A percentile compares a stretch with the other conserved stretches of the same genome.
Evolutionary conservation across 176 grass and related monocot species (phyloP).

Genomic region (Avena eriantha): DNA sequence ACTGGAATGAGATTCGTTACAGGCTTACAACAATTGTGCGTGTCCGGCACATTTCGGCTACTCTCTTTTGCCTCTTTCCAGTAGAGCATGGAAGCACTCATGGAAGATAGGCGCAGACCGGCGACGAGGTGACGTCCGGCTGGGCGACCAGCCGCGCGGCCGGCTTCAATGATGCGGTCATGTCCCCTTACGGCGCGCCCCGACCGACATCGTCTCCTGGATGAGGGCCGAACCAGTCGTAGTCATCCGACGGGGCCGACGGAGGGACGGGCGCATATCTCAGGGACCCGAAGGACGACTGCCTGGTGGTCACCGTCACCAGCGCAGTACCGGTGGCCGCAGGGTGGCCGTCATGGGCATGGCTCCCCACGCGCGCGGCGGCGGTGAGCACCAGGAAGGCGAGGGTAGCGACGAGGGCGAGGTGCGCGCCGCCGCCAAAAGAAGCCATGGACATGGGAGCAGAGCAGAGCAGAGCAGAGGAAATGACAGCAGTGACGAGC

Average conservation of each 20-base stretch:
- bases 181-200: not conserved
- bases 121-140: too few species aligned
- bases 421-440: not conserved
- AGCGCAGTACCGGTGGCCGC: not conserved
- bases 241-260: slow-evolving; percentile 25
- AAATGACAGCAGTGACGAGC: too few species aligned
- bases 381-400: slow-evolving; percentile 20
- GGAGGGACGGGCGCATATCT: not conserved
- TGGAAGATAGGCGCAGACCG: not conserved
- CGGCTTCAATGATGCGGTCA: too few species aligned
- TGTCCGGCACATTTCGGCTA: too few species aligned
- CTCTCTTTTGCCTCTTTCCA: not conserved
- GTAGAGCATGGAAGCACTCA: slow-evolving; percentile 9
- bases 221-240: not conserved
- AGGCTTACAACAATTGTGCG: too few species aligned
- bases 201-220: not conserved
- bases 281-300: not conserved
- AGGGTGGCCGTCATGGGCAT: not conserved
- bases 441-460: slow-evolving; percentile 20
- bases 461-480: too few species aligned
- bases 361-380: not conserved
- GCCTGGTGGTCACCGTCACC: not conserved
- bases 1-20: not conserved
- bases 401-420: slow-evolving; percentile 12
- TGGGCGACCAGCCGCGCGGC: too few species aligned